Conservation (phyloP, 768 basidiomycete species). For the Lactifluus hygrophoroides region DNA sequence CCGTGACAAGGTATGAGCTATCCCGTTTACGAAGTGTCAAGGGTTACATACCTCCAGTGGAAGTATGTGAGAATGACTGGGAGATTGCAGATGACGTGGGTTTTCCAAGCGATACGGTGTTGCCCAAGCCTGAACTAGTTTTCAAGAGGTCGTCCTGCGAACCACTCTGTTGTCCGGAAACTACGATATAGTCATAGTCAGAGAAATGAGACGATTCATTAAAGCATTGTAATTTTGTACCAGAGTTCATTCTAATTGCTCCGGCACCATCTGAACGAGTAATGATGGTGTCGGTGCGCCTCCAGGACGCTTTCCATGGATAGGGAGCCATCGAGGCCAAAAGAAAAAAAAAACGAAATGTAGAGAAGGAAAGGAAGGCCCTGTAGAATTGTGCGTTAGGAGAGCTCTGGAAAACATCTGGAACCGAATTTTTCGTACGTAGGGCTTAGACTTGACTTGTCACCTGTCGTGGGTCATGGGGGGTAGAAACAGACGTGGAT, state of each 20-base stretch:
- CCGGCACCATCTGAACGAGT: neutral
- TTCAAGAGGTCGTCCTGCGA: neutral
- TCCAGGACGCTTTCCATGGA: neutral
- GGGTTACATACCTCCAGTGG: neutral
- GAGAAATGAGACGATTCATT: neutral
- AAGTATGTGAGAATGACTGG: neutral
- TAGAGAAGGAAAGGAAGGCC: neutral
- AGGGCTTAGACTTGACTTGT: neutral
- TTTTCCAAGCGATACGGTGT: neutral
- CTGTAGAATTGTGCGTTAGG: neutral
- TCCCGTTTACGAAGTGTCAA: neutral
- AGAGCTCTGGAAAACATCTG: neutral
- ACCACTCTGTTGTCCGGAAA: neutral
- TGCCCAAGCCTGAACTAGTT: neutral
- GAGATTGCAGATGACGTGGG: neutral
- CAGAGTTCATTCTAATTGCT: neutral
- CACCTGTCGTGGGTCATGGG: neutral
- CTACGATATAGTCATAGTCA: neutral
- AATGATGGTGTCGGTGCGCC: neutral
- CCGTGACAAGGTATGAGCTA: neutral
- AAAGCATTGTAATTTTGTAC: neutral
- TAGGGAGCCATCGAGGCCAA: slow-evolving; percentile 11
- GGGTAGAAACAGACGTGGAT: neutral
- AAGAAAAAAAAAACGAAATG: neutral
- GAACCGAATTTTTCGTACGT: neutral